Conservation (phyloP, 2,329 filamentous ascomycete species). For the Huntiella abstrusa region DNA sequence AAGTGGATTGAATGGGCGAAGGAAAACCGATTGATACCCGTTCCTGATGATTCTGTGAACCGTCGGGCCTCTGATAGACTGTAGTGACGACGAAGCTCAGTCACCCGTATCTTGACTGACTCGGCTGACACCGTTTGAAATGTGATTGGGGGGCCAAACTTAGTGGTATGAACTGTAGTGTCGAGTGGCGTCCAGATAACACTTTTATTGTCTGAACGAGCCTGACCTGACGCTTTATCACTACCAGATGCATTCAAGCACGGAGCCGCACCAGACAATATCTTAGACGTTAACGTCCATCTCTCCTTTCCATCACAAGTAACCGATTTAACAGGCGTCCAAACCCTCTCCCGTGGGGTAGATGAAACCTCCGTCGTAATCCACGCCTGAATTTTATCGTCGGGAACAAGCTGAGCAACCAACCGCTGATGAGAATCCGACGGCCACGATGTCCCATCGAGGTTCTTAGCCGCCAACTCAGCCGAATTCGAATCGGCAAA, state of each 20-base stretch:
- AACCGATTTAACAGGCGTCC: conserved; percentile 54
- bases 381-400: conserved; percentile 54
- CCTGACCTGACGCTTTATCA: neutral
- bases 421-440: conserved; percentile 69
- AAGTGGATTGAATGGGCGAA: conserved; percentile 49
- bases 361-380: conserved; percentile 46
- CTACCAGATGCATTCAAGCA: neutral
- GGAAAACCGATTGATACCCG: conserved; percentile 44
- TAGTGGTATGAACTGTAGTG: conserved; percentile 18
- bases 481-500: conserved; percentile 55
- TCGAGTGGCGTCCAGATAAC: conserved; percentile 9
- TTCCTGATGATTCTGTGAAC: conserved; percentile 14
- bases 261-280: too few species aligned
- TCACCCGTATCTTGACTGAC: conserved; percentile 45
- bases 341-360: conserved; percentile 24
- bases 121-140: conserved; percentile 43
- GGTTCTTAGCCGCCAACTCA: conserved; percentile 50
- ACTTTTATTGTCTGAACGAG: neutral
- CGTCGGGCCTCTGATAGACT: conserved; percentile 26
- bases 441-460: conserved; percentile 73
- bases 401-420: conserved; percentile 78
- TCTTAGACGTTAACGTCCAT: too few species aligned
- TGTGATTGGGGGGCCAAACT: conserved; percentile 23
- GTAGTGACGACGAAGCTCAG: conserved; percentile 32
- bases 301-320: conserved; percentile 26